Evolutionary conservation across 768 basidiomycete genomes (phyloP).

Genomic region (Lepiota subincarnata): DNA sequence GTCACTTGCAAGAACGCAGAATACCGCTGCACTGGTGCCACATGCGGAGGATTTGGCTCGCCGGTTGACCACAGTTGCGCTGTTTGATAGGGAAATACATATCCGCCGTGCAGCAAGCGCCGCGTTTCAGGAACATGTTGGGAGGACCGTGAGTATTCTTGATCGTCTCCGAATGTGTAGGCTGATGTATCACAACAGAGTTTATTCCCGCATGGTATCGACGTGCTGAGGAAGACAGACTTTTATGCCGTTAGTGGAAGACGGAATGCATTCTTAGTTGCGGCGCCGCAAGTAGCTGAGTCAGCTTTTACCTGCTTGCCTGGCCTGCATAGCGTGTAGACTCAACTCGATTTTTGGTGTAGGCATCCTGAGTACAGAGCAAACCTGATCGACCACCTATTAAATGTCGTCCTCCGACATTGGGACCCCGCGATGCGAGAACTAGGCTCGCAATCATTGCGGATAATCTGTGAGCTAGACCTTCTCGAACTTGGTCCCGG

Average conservation of each 20-base stretch:
- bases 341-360: slow-evolving; percentile 7
- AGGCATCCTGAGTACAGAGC: slow-evolving; percentile 79
- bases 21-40: slow-evolving; percentile 51
- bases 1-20: slow-evolving; percentile 84
- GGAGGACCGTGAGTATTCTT: slow-evolving; percentile 67
- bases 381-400: slow-evolving; percentile 66
- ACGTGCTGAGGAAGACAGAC: slow-evolving; percentile 87
- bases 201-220: slow-evolving; percentile 91
- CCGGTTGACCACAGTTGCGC: slow-evolving; percentile 69
- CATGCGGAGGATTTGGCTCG: slow-evolving; percentile 65
- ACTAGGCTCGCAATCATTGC: slow-evolving; percentile 72
- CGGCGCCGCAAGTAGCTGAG: slow-evolving; percentile 86
- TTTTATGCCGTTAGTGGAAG: slow-evolving; percentile 91
- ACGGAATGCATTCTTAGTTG: slow-evolving; percentile 77
- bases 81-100: slow-evolving; percentile 92
- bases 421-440: slow-evolving; percentile 85
- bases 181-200: slow-evolving; percentile 43
- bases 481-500: slow-evolving; percentile 47
- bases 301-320: slow-evolving; percentile 36
- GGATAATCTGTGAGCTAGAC: slow-evolving; percentile 61
- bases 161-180: slow-evolving; percentile 1
- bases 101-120: slow-evolving; percentile 96
- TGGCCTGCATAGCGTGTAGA: neutral
- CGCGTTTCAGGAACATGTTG: slow-evolving; percentile 96
- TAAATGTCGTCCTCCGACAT: slow-evolving; percentile 74